Evolutionary conservation across 1,284 basidiomycete species (phyloP), one percentile per base, ranked within the genome.

Genomic region (Dichomitus squalens): DNA sequence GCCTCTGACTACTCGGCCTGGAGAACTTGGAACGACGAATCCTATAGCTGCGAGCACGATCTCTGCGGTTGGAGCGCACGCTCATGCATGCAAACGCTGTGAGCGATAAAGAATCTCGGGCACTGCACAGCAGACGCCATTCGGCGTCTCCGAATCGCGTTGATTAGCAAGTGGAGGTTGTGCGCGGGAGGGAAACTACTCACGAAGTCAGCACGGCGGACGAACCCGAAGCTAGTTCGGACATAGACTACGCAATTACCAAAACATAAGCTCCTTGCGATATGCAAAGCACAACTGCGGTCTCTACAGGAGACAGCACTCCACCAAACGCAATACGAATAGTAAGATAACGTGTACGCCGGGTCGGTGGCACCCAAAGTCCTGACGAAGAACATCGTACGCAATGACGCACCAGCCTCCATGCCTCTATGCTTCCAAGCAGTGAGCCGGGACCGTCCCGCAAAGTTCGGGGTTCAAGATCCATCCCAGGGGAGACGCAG

Each of bases 131-230:
- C 25, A 29, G 41, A 8, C 44, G 44, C 44, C 29, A 20, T 11
- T n/a, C 18, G 18, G 44, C 27, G 18, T 29, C 29, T 18, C 31
- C 12, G 44, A 33, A 27, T 25, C 11, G 8, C 8, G 7, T 23
- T 16, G 23, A 27, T n/a, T 16, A 51, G 27, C 11, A 31, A 31
- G 49, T 31, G 34, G 31, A 36, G 39, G 47, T 55, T 48, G 47
- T 50, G 53, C 47, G 48, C 53, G 47, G 53, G 53, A 55, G 35
- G 40, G 14, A 29, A 27, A n/a, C 14, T 55, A 43, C 46, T 34
- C 47, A 55, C 41, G 33, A 29, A 38, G 53, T 46, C 48, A 50
- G 47, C 53, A 31, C 6, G 33, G 44, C 29, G 31, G 18, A 34
- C 27, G 18, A 18, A 33, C 31, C 38, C 44, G 44, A 27, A 33